Base-by-base conservation (phyloP, 1,284 basidiomycete genomes). In the Ganoderma lingzhi region DNA sequence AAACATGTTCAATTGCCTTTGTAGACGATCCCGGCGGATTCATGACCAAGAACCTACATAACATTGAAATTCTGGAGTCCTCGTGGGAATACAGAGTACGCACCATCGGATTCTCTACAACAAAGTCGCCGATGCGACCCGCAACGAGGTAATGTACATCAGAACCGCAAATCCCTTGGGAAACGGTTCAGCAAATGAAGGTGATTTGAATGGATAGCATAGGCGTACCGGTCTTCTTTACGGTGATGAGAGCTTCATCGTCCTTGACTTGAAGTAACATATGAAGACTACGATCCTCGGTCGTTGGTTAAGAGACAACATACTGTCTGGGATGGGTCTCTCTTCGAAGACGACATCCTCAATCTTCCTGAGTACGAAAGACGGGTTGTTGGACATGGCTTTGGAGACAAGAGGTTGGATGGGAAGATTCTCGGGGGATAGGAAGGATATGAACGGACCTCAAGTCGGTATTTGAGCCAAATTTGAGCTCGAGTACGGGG, bases 201-300 rank as follows among this genome's bases (percentile, higher is more conserved):
- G 37, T 23, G n/a, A 61, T 28, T 17, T 35, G 23, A 51, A 45
- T 5, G 2, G 41, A 41, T 19, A 8, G 23, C n/a, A 32, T 15
- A 32, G 32, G 78, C 87, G 70, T 71, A 91, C 93, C 94, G 30
- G 96, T 96, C 83, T 97, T 96, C 82, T 96, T 96, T 62, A 98
- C 92, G 77, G 95, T 88, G 61, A 99, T 90, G 41, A 98, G 89
- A 58, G 97, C 96, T 76, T 98, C 93, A 76, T 93, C 86, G 64
- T 87, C 87, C 30, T 85, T 84, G 71, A 94, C 92, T 93, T 76
- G 41, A 61, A 30, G 66, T 28, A 68, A 51, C 23, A 51, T n/a
- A 68, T 66, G 55, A 66, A 51, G 41, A 60, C 37, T 42, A 37
- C 2, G 58, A 44, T 59, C 65, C 32, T 72, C 23, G 62, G 55